Percentiles rank a stretch among this genome's conserved stretches.
Evolutionary conservation across 2,329 filamentous ascomycete genomes (phyloP).

Genomic region (Lomentospora prolificans): DNA sequence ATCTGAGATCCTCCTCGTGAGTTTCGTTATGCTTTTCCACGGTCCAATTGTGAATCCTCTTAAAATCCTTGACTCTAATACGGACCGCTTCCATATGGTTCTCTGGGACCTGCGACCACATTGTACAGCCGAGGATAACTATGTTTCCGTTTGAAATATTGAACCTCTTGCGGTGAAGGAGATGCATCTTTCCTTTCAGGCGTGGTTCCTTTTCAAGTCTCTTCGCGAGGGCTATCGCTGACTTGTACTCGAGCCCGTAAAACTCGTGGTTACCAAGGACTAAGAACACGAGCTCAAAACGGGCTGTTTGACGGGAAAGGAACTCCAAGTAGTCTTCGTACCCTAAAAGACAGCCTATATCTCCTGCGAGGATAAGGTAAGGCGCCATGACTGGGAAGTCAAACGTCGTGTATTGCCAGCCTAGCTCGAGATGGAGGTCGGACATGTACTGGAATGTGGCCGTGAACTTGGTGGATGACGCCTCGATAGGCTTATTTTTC

Average conservation of each 20-base stretch:
- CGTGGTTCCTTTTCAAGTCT: constrained; percentile 26
- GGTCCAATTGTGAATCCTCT: constrained; percentile 40
- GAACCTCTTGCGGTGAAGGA: constrained; percentile 34
- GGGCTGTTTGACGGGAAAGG: constrained; percentile 27
- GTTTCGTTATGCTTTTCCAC: constrained; percentile 36
- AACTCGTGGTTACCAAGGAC: constrained; percentile 47
- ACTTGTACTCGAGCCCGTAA: constrained; percentile 30
- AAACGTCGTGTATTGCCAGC: constrained; percentile 31
- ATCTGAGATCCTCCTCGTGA: constrained; percentile 37
- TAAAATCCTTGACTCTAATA: constrained; percentile 41
- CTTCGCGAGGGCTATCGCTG: constrained; percentile 26
- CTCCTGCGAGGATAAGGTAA: constrained; percentile 36
- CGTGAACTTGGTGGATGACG: too few relatives aligned
- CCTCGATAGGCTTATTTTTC: too few relatives aligned
- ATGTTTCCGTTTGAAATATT: constrained; percentile 25
- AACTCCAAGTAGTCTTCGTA: constrained; percentile 34
- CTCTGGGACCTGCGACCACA: constrained; percentile 42
- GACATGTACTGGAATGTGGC: constrained; percentile 36
- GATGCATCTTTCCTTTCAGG: constrained; percentile 26
- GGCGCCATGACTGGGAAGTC: constrained; percentile 29
- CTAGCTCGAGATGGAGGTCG: constrained; percentile 39
- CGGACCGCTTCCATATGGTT: constrained; percentile 27
- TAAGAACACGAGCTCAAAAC: constrained; percentile 34
- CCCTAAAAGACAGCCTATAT: constrained; percentile 39
- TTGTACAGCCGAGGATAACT: constrained; percentile 46